phyloP scores from a whole-genome alignment of 2,329 filamentous ascomycete genomes.

The Aspergillus sp. region DNA sequence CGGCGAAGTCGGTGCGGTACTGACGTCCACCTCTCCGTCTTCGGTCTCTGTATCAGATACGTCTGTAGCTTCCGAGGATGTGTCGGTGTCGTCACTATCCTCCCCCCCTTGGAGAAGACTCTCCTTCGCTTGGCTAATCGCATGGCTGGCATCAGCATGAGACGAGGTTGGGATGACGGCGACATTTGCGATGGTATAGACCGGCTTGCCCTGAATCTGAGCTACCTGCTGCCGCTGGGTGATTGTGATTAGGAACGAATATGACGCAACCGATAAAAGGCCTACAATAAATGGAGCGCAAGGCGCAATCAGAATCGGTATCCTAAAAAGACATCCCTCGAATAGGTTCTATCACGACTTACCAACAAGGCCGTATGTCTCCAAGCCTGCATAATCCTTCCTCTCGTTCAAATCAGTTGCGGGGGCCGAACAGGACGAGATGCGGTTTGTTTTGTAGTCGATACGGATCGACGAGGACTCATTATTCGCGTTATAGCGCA shows the following conservation, averaged over 20 bases:
- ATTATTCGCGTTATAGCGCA: constrained; percentile 54
- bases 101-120: constrained; percentile 46
- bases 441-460: constrained; percentile 66
- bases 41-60: constrained; percentile 37
- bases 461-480: constrained; percentile 66
- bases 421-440: constrained; percentile 51
- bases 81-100: constrained; percentile 41
- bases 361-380: constrained; percentile 63
- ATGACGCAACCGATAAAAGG: constrained; percentile 78
- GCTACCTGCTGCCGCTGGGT: constrained; percentile 86
- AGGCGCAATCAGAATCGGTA: neutral
- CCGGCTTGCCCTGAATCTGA: constrained; percentile 76
- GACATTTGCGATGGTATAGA: constrained; percentile 88
- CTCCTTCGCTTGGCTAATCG: constrained; percentile 67
- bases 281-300: constrained; percentile 57
- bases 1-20: constrained; percentile 33
- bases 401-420: constrained; percentile 32
- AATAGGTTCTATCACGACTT: constrained; percentile 22
- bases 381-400: constrained; percentile 45
- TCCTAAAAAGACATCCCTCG: neutral
- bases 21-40: constrained; percentile 32
- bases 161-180: constrained; percentile 86
- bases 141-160: constrained; percentile 71
- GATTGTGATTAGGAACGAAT: constrained; percentile 85
- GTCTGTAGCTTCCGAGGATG: constrained; percentile 30